Conservation (phyloP, 306 rosid genomes). For the Argentina anserina region DNA sequence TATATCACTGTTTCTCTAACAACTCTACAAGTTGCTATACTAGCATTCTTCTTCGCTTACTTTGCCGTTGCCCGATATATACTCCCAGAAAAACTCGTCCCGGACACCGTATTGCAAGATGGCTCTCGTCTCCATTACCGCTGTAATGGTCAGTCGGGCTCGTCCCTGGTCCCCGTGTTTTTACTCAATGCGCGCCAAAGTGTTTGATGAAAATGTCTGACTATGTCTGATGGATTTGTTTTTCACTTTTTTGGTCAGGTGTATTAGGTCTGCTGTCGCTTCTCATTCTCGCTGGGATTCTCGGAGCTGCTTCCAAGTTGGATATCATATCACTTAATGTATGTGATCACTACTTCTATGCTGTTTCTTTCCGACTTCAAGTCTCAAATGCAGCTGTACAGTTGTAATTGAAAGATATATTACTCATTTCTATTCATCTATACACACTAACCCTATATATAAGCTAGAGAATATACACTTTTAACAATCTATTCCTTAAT, state of each 20-base stretch:
- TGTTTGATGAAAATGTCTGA: neutral
- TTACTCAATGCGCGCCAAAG: neutral
- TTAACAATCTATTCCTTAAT: too few species aligned
- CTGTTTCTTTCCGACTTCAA: neutral
- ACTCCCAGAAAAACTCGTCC: conserved; percentile 69
- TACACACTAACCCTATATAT: too few species aligned
- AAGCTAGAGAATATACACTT: too few species aligned
- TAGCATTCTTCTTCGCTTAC: conserved; percentile 58
- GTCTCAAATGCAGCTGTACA: neutral
- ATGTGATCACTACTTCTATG: conserved; percentile 32
- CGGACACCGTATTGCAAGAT: conserved; percentile 62
- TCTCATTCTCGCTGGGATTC: conserved; percentile 56
- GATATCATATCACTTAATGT: conserved; percentile 64
- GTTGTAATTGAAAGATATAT: too few species aligned
- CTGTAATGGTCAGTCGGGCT: conserved; percentile 87
- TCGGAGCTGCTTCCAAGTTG: conserved; percentile 56
- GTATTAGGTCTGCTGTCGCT: conserved; percentile 58
- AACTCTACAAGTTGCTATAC: conserved; percentile 63
- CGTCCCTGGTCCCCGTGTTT: neutral
- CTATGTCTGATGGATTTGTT: neutral
- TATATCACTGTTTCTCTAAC: neutral
- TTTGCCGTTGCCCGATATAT: conserved; percentile 71
- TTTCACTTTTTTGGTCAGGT: neutral
- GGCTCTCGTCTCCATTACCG: conserved; percentile 74
- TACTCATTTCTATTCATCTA: too few species aligned